phyloP scores from a whole-genome alignment of 805 yeast species.

The Metschnikowia anglica region DNA sequence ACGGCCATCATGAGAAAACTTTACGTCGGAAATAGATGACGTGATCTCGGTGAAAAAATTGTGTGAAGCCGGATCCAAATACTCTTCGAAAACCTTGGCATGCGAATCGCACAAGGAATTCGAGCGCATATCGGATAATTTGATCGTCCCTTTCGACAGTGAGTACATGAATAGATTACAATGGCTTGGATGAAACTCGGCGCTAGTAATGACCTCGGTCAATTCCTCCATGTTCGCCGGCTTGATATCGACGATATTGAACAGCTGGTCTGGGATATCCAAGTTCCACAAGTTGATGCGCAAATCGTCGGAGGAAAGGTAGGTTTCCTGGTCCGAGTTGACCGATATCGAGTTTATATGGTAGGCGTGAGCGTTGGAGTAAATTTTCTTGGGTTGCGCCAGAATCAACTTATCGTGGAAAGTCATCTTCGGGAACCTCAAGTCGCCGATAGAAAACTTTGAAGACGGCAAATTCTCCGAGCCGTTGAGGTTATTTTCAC shows the following conservation, averaged over 20 bases:
- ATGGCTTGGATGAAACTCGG: slow-evolving; percentile 90
- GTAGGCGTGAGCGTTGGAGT: slow-evolving; percentile 96
- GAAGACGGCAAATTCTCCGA: slow-evolving; percentile 25
- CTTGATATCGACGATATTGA: slow-evolving; percentile 95
- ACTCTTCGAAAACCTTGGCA: slow-evolving; percentile 86
- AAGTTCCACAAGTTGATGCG: slow-evolving; percentile 95
- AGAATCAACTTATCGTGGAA: slow-evolving; percentile 93
- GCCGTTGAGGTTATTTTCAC: slow-evolving; percentile 73
- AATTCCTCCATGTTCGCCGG: slow-evolving; percentile 99
- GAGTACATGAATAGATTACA: slow-evolving; percentile 96
- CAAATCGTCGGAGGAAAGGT: slow-evolving; percentile 87
- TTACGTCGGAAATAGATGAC: slow-evolving; percentile 88
- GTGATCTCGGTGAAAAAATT: slow-evolving; percentile 97
- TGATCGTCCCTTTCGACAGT: slow-evolving; percentile 91
- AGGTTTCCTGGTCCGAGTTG: slow-evolving; percentile 95
- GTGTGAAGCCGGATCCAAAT: slow-evolving; percentile 87
- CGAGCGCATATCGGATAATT: slow-evolving; percentile 94
- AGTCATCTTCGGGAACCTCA: slow-evolving; percentile 85
- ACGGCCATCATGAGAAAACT: slow-evolving; percentile 87
- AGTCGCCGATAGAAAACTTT: slow-evolving; percentile 35
- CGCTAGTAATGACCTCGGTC: slow-evolving; percentile 95
- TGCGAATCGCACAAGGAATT: slow-evolving; percentile 92
- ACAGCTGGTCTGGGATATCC: slow-evolving; percentile 90
- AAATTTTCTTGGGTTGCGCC: slow-evolving; percentile 89
- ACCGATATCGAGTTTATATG: slow-evolving; percentile 95